Evolutionary conservation across 1,284 basidiomycete genomes (phyloP).

Genomic region (Trichosporon sp.): DNA sequence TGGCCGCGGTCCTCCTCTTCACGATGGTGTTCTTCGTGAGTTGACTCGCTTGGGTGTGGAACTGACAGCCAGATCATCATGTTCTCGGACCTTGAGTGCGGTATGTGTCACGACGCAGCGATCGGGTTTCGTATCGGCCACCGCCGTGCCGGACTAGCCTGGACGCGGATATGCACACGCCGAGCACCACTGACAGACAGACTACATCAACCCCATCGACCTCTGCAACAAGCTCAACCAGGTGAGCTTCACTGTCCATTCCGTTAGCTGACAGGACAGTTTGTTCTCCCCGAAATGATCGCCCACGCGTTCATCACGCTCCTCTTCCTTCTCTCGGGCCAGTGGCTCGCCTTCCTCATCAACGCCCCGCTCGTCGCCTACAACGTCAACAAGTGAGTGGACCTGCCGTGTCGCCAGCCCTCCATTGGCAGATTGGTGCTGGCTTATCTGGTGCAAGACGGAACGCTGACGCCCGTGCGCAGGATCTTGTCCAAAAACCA

Average conservation of each 20-base stretch:
- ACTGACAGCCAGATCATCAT: conserved; percentile 82
- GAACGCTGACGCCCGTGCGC: conserved; percentile 22
- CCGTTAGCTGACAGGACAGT: conserved; percentile 62
- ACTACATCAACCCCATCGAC: conserved; percentile 99
- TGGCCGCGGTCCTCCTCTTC: conserved; percentile 89
- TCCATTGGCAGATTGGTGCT: background rate
- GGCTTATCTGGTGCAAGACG: background rate
- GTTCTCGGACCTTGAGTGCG: conserved; percentile 97
- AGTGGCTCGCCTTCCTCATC: conserved; percentile 92
- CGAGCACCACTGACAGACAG: conserved; percentile 33
- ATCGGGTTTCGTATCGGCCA: background rate
- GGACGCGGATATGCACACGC: background rate
- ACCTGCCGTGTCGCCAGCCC: background rate
- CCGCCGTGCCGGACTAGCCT: background rate
- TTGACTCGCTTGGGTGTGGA: conserved; percentile 39
- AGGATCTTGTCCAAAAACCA: conserved; percentile 93
- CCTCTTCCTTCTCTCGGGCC: conserved; percentile 88
- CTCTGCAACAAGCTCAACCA: conserved; percentile 99
- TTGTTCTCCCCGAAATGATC: conserved; percentile 94
- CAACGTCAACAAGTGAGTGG: conserved; percentile 88
- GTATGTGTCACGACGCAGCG: conserved; percentile 43
- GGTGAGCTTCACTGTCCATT: conserved; percentile 59
- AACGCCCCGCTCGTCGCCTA: conserved; percentile 88
- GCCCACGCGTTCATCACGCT: conserved; percentile 88
- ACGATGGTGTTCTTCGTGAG: conserved; percentile 98